phyloP scores from a whole-genome alignment of 768 basidiomycete species.

The Psilocybe tampanensis region DNA sequence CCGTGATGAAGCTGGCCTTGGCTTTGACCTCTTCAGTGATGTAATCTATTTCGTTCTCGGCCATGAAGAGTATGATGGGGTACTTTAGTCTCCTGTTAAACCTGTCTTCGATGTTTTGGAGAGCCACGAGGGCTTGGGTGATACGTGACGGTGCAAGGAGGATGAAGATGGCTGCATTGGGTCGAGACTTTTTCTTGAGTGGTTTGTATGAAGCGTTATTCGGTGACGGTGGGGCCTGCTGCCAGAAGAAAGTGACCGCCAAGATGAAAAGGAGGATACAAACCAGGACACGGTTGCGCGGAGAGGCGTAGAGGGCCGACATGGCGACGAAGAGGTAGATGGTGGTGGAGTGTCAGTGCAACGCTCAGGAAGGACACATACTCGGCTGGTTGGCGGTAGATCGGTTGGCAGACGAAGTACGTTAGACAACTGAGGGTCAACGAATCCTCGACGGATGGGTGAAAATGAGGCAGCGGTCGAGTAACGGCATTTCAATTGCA shows the following conservation, averaged over 20 bases:
- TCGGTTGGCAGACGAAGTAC: too few relatives aligned
- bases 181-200: neutral
- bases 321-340: neutral
- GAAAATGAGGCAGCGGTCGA: neutral
- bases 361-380: neutral
- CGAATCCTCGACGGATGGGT: too few relatives aligned
- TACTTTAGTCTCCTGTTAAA: slow-evolving; percentile 33
- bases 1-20: slow-evolving; percentile 27
- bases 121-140: slow-evolving; percentile 27
- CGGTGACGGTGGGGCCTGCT: neutral
- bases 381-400: too few relatives aligned
- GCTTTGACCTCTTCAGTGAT: slow-evolving; percentile 25
- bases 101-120: slow-evolving; percentile 30
- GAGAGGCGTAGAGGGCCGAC: neutral
- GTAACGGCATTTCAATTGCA: neutral
- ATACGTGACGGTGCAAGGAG: slow-evolving; percentile 26
- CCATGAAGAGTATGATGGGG: slow-evolving; percentile 30
- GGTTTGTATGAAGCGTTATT: neutral
- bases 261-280: neutral
- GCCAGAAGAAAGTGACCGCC: slow-evolving; percentile 2
- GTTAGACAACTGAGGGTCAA: too few relatives aligned
- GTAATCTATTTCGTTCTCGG: slow-evolving; percentile 22
- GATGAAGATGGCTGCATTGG: slow-evolving; percentile 31
- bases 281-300: neutral
- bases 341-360: neutral